phyloP scores from a whole-genome alignment of 129 eudicot genomes.

The Arctium minus region DNA sequence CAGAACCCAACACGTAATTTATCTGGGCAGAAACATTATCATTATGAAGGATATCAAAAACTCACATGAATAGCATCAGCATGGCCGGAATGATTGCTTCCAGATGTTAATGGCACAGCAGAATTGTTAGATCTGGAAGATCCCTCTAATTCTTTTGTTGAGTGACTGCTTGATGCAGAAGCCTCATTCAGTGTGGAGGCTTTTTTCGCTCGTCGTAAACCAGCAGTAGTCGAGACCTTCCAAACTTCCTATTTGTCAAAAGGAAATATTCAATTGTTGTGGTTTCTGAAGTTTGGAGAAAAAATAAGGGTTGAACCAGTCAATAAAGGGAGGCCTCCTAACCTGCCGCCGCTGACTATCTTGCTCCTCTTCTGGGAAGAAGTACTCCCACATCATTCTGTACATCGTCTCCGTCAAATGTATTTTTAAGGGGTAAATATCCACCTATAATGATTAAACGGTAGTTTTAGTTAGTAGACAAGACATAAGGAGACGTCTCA shows the following conservation, averaged over 20 bases:
- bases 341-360: constrained; percentile 98
- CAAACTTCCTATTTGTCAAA: constrained; percentile 65
- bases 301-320: not conserved
- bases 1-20: not conserved
- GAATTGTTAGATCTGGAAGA: constrained; percentile 54
- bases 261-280: constrained; percentile 1
- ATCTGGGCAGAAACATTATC: not conserved
- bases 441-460: constrained; percentile 54
- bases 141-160: constrained; percentile 58
- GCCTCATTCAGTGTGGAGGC: constrained; percentile 54
- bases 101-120: constrained; percentile 34
- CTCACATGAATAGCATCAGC: constrained; percentile 70
- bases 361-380: constrained; percentile 97
- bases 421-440: constrained; percentile 88
- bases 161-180: constrained; percentile 54
- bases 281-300: not conserved
- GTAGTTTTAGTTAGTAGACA: constrained; percentile 1
- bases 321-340: not conserved
- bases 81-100: constrained; percentile 34
- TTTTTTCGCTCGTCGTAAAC: constrained; percentile 80
- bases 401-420: constrained; percentile 90
- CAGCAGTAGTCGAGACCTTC: constrained; percentile 97
- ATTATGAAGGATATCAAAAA: constrained; percentile 13
- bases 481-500: not conserved
- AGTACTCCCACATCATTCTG: constrained; percentile 95